Conservation (phyloP, 164 flowering plant species). For the Vitis labrusca region DNA sequence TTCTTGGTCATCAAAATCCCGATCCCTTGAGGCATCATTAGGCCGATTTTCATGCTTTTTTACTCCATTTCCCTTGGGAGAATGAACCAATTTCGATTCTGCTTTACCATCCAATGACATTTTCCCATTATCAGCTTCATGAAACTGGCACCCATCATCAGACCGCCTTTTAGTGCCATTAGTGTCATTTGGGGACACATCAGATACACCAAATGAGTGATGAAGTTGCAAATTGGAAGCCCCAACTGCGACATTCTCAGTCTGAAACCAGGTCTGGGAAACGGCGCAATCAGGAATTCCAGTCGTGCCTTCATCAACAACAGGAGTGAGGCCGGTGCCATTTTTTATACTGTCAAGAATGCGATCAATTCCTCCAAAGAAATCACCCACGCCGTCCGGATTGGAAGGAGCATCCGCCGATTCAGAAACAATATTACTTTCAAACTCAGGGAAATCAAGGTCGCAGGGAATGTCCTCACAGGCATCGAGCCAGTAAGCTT, state of each 20-base stretch:
- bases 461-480: conserved; percentile 72
- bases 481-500: conserved; percentile 89
- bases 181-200: conserved; percentile 7
- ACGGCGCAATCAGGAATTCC: not conserved
- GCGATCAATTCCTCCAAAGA: conserved; percentile 79
- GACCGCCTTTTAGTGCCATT: not conserved
- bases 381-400: conserved; percentile 32
- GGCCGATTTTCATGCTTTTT: conserved; percentile 10
- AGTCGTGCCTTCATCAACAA: not conserved
- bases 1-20: conserved; percentile 31
- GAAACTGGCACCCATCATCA: not conserved
- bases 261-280: conserved; percentile 3
- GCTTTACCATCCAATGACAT: conserved; percentile 1
- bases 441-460: conserved; percentile 50
- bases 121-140: not conserved
- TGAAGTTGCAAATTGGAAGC: not conserved
- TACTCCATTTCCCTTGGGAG: conserved; percentile 19
- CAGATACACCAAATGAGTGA: not conserved
- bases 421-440: conserved; percentile 16
- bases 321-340: conserved; percentile 35
- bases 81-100: not conserved
- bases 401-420: conserved; percentile 9
- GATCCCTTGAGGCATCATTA: conserved; percentile 19
- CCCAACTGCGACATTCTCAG: not conserved
- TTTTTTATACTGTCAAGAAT: conserved; percentile 70